Base-by-base conservation (phyloP, 768 basidiomycete species). In the Psilocybe tampanensis region DNA sequence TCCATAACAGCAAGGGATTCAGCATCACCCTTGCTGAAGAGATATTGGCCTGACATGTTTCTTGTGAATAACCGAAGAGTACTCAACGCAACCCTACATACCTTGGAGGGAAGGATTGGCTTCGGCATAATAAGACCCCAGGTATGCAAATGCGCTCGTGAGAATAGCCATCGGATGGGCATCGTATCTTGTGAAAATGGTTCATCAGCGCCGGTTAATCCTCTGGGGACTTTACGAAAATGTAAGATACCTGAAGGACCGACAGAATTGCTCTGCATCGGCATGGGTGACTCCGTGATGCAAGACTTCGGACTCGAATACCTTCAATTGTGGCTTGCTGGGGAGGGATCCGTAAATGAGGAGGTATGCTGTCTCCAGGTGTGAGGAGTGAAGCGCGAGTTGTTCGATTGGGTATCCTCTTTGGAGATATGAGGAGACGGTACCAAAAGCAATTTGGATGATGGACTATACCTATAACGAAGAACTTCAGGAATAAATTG, bases 331-430 rank as follows among this genome's bases (percentile, higher is more conserved):
- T 1, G 62, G 50, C 43, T 71, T 74, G 18, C 82, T 81, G 0
- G 94, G 94, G 13, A 96, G 81, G 8, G 85, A 78, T 12, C 94
- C 94, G 61, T 95, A 96, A 33, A 96, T 87, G 66, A 96, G 85
- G 21, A 96, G 85, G 70, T 95, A 95, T 7, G 92, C 85, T 74
- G 83, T 81, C 70, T 96, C 94, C 44, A 94, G 81, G 74, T 93
- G 93, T 1, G 81, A 85, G 0, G 90, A 93, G 54, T 86, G 81
- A 24, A 84, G 75, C 0, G 94, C 93, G 29, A 96, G 86, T 66
- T 95, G 90, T 66, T 96, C 94, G 62, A 96, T 95, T 15, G 94
- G 94, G 68, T 94, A 95, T 19, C 94, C 94, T 73, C 93, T 90
- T 63, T 2, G 22, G 4, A 22, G 11, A 29, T 23, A n/a, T 54